Evolutionary conservation across 2,329 filamentous ascomycete genomes (phyloP).

Genomic region (Talaromyces islandicus): DNA sequence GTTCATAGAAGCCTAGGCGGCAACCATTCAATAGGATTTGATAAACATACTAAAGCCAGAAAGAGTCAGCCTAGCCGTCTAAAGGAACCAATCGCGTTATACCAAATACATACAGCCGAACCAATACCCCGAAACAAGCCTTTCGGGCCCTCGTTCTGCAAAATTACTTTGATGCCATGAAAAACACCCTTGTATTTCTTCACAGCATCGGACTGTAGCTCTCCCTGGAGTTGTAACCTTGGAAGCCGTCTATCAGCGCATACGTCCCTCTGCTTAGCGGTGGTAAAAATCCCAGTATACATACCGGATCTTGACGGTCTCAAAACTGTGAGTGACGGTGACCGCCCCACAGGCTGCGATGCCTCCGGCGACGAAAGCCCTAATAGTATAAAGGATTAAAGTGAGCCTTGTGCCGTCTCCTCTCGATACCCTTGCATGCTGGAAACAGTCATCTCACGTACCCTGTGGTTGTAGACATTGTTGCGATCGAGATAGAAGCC

Average conservation of each 20-base stretch:
- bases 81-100: constrained; percentile 8
- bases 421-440: background rate
- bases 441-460: constrained; percentile 20
- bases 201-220: constrained; percentile 79
- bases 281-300: constrained; percentile 17
- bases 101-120: constrained; percentile 55
- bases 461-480: constrained; percentile 52
- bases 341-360: constrained; percentile 96
- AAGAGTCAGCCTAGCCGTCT: background rate
- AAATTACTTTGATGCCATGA: constrained; percentile 84
- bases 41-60: constrained; percentile 66
- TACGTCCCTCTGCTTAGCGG: background rate
- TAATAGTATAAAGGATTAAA: constrained; percentile 18
- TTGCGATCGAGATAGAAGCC: background rate
- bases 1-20: constrained; percentile 95
- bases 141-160: constrained; percentile 79
- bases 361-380: constrained; percentile 91
- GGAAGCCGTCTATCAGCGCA: background rate
- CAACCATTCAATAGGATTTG: constrained; percentile 95
- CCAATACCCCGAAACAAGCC: constrained; percentile 86
- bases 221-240: constrained; percentile 92
- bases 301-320: constrained; percentile 97
- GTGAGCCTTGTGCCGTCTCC: background rate
- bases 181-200: constrained; percentile 86
- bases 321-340: constrained; percentile 94